Conservation (phyloP, 2,329 filamentous ascomycete species). For the Daldinia sp. region DNA sequence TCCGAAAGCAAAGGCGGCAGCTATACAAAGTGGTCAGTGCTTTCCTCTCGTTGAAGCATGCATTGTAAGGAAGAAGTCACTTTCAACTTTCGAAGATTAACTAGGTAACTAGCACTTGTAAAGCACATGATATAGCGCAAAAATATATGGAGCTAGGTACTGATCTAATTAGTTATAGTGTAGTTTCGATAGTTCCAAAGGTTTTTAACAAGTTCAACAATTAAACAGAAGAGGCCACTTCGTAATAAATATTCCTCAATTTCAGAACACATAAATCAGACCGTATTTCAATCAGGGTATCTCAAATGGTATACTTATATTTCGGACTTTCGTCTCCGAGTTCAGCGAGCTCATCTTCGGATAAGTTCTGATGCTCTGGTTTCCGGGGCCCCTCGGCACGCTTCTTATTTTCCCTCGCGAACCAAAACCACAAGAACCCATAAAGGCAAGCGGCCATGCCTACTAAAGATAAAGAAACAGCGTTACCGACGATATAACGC, state of each 20-base stretch:
- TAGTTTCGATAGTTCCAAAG: neutral
- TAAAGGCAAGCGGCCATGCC: conserved; percentile 62
- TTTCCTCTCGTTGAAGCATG: neutral
- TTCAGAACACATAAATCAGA: neutral
- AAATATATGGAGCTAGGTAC: too few relatives aligned
- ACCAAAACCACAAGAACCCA: conserved; percentile 63
- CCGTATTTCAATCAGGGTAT: neutral
- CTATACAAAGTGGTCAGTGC: neutral
- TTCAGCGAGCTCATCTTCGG: conserved; percentile 58
- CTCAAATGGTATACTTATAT: conserved; percentile 55
- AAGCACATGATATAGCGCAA: too few relatives aligned
- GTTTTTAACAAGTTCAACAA: neutral
- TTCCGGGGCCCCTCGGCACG: conserved; percentile 52
- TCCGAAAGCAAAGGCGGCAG: neutral
- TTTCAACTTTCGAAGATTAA: too few relatives aligned
- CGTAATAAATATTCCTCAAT: neutral
- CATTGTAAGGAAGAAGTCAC: neutral
- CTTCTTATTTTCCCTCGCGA: conserved; percentile 56
- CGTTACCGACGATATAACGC: conserved; percentile 69
- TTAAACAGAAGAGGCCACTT: neutral
- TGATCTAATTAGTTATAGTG: too few relatives aligned
- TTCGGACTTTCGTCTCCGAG: conserved; percentile 62
- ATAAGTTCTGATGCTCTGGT: conserved; percentile 51
- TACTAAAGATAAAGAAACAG: conserved; percentile 66
- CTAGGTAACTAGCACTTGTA: too few relatives aligned